phyloP scores from a whole-genome alignment of 2,329 filamentous ascomycete species.

The Ophiosphaerella herpotricha region DNA sequence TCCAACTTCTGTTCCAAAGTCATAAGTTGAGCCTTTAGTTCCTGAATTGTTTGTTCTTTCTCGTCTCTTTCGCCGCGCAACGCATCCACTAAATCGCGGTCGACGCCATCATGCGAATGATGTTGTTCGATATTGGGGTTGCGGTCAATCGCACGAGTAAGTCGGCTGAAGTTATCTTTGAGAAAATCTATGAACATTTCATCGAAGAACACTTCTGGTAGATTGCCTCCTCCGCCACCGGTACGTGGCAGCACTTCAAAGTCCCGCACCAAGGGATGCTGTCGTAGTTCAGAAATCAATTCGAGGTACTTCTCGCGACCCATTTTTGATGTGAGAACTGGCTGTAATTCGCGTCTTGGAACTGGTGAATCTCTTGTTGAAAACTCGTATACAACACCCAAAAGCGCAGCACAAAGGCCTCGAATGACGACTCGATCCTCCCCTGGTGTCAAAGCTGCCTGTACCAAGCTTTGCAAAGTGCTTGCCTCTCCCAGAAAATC shows the following conservation, averaged over 20 bases:
- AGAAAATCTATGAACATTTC: slow-evolving; percentile 87
- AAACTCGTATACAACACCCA: slow-evolving; percentile 93
- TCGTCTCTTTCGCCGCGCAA: slow-evolving; percentile 78
- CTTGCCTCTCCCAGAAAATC: slow-evolving; percentile 92
- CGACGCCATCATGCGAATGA: slow-evolving; percentile 85
- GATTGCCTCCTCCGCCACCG: slow-evolving; percentile 49
- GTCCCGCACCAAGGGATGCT: slow-evolving; percentile 79
- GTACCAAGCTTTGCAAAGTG: slow-evolving; percentile 84
- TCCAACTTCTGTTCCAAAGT: slow-evolving; percentile 63
- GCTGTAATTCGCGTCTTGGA: slow-evolving; percentile 77
- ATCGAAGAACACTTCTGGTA: slow-evolving; percentile 86
- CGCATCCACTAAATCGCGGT: slow-evolving; percentile 88
- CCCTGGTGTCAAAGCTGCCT: slow-evolving; percentile 63
- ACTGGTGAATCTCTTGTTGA: slow-evolving; percentile 97
- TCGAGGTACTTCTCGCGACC: slow-evolving; percentile 88
- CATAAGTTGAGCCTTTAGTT: slow-evolving; percentile 61
- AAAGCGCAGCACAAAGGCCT: slow-evolving; percentile 80
- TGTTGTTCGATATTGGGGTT: slow-evolving; percentile 88
- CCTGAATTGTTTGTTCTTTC: slow-evolving; percentile 65
- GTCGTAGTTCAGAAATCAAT: slow-evolving; percentile 75
- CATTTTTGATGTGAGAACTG: slow-evolving; percentile 74
- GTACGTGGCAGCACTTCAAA: slow-evolving; percentile 85
- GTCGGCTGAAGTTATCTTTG: slow-evolving; percentile 90
- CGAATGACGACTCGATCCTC: slow-evolving; percentile 69
- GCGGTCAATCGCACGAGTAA: slow-evolving; percentile 84